These are phyloP conservation scores for Quercus dentata DNA, from an alignment of 306 rosid species.

Conservation along the genomic window DNA sequence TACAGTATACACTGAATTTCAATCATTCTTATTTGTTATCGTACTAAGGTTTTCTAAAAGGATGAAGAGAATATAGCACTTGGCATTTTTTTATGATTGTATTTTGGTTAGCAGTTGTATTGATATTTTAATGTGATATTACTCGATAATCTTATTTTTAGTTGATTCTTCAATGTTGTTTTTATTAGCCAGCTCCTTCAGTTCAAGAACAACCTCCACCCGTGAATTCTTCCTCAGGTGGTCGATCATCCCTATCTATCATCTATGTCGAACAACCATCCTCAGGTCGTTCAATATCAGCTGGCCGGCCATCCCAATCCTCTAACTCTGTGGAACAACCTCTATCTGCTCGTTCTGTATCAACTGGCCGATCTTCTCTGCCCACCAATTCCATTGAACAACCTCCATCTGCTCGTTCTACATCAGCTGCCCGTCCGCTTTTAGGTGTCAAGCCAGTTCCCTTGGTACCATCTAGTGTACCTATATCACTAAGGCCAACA, in stretches of 20 bases:
- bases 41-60: neutral
- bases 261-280: conserved; percentile 46
- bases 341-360: conserved; percentile 46
- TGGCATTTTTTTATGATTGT: neutral
- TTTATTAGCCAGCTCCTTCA: conserved; percentile 45
- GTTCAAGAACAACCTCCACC: conserved; percentile 57
- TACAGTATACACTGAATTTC: neutral
- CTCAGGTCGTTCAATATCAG: conserved; percentile 33
- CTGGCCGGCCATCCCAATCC: conserved; percentile 33
- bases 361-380: conserved; percentile 35
- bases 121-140: neutral
- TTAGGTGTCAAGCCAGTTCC: conserved; percentile 56
- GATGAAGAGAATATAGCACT: neutral
- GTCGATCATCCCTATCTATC: conserved; percentile 23
- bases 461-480: conserved; percentile 65
- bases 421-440: conserved; percentile 38
- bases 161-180: conserved; percentile 11
- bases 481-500: conserved; percentile 64
- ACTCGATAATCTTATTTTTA: neutral
- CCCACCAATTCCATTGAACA: conserved; percentile 32
- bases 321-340: conserved; percentile 32
- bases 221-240: conserved; percentile 20
- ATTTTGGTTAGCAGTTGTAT: neutral
- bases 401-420: conserved; percentile 58
- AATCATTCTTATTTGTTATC: neutral